phyloP scores from a whole-genome alignment of 148 eudicot genomes.

The Bassia scoparia region DNA sequence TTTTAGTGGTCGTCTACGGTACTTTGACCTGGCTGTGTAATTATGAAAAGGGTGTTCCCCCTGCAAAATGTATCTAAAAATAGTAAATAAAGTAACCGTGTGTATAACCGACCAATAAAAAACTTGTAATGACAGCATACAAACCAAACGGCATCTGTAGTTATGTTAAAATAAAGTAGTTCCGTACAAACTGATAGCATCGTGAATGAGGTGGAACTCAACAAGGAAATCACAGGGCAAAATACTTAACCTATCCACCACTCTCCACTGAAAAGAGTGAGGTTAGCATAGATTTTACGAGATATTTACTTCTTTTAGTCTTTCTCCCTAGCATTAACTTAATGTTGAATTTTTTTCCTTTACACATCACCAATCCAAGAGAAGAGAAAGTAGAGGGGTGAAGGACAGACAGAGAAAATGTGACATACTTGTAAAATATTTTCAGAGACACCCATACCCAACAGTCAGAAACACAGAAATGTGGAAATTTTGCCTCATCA shows the following conservation, averaged over 20 bases:
- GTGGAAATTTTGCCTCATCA: background rate
- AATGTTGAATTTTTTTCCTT: background rate
- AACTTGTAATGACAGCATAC: background rate
- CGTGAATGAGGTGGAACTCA: background rate
- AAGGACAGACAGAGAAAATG: background rate
- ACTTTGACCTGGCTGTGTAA: conserved; percentile 71
- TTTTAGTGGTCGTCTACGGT: conserved; percentile 42
- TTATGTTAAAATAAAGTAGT: background rate
- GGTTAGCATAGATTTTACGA: background rate
- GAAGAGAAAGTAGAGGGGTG: background rate
- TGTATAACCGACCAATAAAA: background rate
- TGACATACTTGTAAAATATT: background rate
- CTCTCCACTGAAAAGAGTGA: background rate
- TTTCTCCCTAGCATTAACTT: background rate
- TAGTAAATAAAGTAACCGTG: conserved; percentile 1
- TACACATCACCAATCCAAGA: background rate
- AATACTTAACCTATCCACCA: background rate
- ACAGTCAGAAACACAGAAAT: background rate
- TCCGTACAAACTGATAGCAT: background rate
- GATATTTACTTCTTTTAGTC: background rate
- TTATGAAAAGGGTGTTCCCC: conserved; percentile 94
- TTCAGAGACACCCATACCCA: background rate
- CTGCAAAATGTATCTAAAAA: conserved; percentile 36
- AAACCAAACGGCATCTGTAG: background rate
- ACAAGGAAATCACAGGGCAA: background rate